Conservation (phyloP, 139 green algal genomes). For the Raphidocelis subcapitata region DNA sequence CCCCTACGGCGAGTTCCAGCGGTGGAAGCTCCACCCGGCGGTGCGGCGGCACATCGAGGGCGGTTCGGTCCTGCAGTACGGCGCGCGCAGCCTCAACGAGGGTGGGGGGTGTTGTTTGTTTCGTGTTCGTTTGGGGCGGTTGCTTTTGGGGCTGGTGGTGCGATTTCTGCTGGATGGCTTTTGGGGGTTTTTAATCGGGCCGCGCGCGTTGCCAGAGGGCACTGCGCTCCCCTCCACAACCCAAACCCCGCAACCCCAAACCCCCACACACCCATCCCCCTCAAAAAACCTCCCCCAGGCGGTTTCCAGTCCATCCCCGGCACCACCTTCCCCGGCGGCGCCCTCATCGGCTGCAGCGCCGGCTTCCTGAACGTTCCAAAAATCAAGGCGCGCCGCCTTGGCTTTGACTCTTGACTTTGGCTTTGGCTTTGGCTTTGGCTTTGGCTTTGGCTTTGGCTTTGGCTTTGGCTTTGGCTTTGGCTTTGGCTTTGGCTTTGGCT, state of each 20-base stretch:
- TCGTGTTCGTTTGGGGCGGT: neutral
- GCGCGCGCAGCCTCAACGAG: conserved; percentile 88
- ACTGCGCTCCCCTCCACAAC: too few relatives aligned
- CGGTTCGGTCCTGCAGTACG: conserved; percentile 89
- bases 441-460: too few relatives aligned
- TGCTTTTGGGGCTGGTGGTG: conserved; percentile 9
- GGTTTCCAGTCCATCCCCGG: conserved; percentile 86
- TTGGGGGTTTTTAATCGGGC: too few relatives aligned
- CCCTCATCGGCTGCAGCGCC: conserved; percentile 87
- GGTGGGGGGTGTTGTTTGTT: conserved; percentile 35
- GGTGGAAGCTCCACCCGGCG: conserved; percentile 79
- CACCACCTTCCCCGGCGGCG: conserved; percentile 87
- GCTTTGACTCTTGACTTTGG: too few relatives aligned
- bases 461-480: too few relatives aligned
- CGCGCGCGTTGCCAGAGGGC: too few relatives aligned
- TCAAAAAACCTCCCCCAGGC: conserved; percentile 34
- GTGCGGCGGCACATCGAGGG: conserved; percentile 77
- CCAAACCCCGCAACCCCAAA: neutral
- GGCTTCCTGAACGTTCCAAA: conserved; percentile 94
- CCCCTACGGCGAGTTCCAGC: conserved; percentile 39
- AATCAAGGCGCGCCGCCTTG: conserved; percentile 87
- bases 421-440: too few relatives aligned
- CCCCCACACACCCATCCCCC: neutral
- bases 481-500: too few relatives aligned
- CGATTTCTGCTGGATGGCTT: neutral